Percentiles rank a stretch among this genome's conserved stretches.
Evolutionary conservation across 2,329 filamentous ascomycete genomes (phyloP).

Genomic region (Rutstroemia sp.): DNA sequence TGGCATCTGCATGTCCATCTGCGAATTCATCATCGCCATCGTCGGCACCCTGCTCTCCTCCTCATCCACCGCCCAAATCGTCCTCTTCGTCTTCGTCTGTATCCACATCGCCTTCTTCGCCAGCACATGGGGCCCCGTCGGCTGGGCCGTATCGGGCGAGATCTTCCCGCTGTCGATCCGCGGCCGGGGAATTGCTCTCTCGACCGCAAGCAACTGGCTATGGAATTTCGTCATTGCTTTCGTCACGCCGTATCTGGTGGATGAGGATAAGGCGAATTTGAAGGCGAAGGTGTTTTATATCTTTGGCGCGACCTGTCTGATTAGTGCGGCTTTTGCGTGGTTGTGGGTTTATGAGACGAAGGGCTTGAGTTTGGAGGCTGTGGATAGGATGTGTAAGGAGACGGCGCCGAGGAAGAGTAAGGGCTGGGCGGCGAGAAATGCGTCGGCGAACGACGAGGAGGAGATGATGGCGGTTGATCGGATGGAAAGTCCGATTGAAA

Average conservation of each 20-base stretch:
- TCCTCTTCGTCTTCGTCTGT: constrained; percentile 54
- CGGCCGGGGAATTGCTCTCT: constrained; percentile 69
- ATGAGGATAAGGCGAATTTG: constrained; percentile 34
- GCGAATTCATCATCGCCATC: constrained; percentile 82
- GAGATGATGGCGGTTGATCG: no score
- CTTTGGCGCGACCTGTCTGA: constrained; percentile 49
- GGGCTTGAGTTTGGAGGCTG: constrained; percentile 62
- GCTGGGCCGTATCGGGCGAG: constrained; percentile 80
- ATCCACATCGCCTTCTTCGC: constrained; percentile 84
- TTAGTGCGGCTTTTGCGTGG: constrained; percentile 46
- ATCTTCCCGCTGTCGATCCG: constrained; percentile 77
- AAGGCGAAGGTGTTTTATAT: constrained; percentile 38
- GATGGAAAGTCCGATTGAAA: no score
- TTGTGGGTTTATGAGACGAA: constrained; percentile 60
- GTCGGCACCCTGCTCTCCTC: constrained; percentile 44
- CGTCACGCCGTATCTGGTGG: constrained; percentile 64
- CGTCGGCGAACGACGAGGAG: no score
- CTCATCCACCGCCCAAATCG: constrained; percentile 44
- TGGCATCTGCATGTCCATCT: constrained; percentile 73
- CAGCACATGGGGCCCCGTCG: constrained; percentile 63
- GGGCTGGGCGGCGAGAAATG: constrained; percentile 35
- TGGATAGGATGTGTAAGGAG: constrained; percentile 50
- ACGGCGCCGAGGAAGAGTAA: constrained; percentile 29
- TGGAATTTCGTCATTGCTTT: constrained; percentile 69
- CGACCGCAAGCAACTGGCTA: constrained; percentile 83